These are phyloP conservation scores for Pyrus hybrid DNA, from an alignment of 331 rosid species.

Conservation along the genomic window DNA sequence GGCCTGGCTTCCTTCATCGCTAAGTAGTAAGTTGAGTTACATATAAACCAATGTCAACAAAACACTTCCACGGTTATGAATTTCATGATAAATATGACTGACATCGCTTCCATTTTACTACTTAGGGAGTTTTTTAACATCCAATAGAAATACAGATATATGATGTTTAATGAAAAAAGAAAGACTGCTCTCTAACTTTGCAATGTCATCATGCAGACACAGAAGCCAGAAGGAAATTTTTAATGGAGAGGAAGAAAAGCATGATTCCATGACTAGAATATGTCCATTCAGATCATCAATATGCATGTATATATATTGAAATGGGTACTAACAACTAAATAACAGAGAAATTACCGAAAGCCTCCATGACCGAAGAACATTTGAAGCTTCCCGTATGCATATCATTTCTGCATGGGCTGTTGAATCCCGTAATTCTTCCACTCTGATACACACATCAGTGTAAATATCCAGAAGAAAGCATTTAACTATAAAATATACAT, in stretches of 20 bases:
- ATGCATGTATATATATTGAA: neutral
- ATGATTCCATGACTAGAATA: too few species aligned
- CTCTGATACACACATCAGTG: conserved; percentile 46
- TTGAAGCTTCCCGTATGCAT: conserved; percentile 93
- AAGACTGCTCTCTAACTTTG: neutral
- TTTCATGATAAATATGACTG: too few species aligned
- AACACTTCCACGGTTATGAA: too few species aligned
- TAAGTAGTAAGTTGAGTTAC: neutral
- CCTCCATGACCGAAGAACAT: conserved; percentile 75
- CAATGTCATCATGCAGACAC: too few species aligned
- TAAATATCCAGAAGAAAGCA: conserved; percentile 6
- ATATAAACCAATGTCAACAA: neutral
- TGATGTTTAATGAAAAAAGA: neutral
- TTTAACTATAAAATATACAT: neutral
- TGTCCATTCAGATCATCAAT: too few species aligned
- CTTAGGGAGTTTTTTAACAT: neutral
- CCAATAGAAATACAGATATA: neutral
- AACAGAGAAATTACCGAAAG: conserved; percentile 59
- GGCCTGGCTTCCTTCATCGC: neutral
- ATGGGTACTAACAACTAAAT: neutral
- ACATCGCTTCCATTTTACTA: too few species aligned
- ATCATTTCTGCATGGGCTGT: conserved; percentile 98
- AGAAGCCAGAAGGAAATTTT: too few species aligned
- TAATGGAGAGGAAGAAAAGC: too few species aligned
- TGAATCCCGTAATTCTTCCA: conserved; percentile 88